Percentiles rank a stretch among this genome's conserved stretches.
phyloP scores from a whole-genome alignment of 2,329 filamentous ascomycete genomes.

The Colletotrichum sojae region DNA sequence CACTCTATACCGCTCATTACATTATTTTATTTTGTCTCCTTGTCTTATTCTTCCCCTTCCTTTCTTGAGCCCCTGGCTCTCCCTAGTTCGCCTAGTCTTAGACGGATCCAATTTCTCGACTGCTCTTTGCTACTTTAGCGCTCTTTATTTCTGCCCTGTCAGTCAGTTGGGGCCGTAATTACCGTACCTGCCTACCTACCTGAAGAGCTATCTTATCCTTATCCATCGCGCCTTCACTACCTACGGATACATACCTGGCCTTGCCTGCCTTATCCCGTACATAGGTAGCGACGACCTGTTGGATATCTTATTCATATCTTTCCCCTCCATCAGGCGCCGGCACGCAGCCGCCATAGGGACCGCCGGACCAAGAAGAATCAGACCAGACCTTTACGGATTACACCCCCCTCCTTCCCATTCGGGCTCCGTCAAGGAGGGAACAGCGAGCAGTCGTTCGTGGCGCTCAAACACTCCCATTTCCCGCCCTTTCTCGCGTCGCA shows the following conservation, averaged over 20 bases:
- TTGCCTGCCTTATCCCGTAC: background rate
- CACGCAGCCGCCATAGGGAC: conserved; percentile 10
- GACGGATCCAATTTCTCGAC: conserved; percentile 23
- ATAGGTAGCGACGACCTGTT: too few relatives aligned
- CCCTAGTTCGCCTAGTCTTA: conserved; percentile 10
- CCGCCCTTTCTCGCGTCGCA: conserved; percentile 16
- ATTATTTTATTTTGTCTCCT: conserved; percentile 2
- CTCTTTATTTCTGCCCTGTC: conserved; percentile 21
- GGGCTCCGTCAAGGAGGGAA: conserved; percentile 6
- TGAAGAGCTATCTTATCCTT: conserved; percentile 4
- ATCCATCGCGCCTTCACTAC: background rate
- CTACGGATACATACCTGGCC: background rate
- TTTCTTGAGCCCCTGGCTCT: conserved; percentile 21
- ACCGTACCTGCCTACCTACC: conserved; percentile 2
- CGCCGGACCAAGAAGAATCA: conserved; percentile 6
- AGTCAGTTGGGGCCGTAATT: conserved; percentile 21
- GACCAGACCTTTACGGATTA: background rate
- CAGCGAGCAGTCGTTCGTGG: background rate
- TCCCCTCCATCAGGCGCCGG: conserved; percentile 19
- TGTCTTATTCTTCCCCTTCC: conserved; percentile 5
- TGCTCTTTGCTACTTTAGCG: conserved; percentile 22
- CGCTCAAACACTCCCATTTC: conserved; percentile 18
- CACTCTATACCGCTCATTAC: background rate
- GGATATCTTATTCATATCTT: conserved; percentile 16
- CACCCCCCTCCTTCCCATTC: conserved; percentile 4